These are phyloP conservation scores for Scheffersomyces ergatensis DNA, from an alignment of 805 yeast species.

Conservation along the genomic window DNA sequence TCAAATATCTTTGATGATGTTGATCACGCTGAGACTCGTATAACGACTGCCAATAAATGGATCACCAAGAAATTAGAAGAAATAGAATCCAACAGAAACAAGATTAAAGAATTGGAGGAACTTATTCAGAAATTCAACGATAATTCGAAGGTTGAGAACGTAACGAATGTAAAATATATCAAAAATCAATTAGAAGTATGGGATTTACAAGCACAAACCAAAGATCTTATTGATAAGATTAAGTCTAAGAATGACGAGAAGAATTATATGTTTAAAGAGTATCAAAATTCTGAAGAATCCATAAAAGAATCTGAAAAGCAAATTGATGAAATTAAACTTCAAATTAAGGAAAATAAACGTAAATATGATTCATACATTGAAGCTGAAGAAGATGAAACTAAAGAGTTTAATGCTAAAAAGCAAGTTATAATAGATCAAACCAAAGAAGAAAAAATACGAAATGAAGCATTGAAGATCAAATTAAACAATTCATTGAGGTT, in stretches of 20 bases:
- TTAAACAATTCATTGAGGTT: constrained; percentile 32
- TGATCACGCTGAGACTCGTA: constrained; percentile 35
- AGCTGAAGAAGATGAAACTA: constrained; percentile 17
- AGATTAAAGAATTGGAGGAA: constrained; percentile 22
- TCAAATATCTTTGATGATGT: constrained; percentile 46
- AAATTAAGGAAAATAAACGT: constrained; percentile 13
- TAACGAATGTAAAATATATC: constrained; percentile 18
- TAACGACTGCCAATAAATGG: constrained; percentile 31
- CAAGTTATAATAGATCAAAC: constrained; percentile 16
- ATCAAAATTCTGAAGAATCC: constrained; percentile 50
- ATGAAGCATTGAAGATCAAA: constrained; percentile 22
- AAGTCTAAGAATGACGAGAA: constrained; percentile 55
- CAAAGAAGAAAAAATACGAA: constrained; percentile 18
- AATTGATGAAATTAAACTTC: constrained; percentile 19
- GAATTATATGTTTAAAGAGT: constrained; percentile 61
- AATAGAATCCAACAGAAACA: constrained; percentile 17
- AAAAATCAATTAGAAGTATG: constrained; percentile 41
- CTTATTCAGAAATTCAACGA: constrained; percentile 23
- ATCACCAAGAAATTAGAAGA: constrained; percentile 29
- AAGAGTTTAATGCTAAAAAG: constrained; percentile 18
- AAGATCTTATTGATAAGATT: constrained; percentile 39
- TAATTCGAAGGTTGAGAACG: constrained; percentile 18
- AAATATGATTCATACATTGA: constrained; percentile 17
- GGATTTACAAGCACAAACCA: constrained; percentile 45
- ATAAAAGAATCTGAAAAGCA: constrained; percentile 41